Conservation (phyloP, 1,284 basidiomycete species). For the Marasmius fiardii region DNA sequence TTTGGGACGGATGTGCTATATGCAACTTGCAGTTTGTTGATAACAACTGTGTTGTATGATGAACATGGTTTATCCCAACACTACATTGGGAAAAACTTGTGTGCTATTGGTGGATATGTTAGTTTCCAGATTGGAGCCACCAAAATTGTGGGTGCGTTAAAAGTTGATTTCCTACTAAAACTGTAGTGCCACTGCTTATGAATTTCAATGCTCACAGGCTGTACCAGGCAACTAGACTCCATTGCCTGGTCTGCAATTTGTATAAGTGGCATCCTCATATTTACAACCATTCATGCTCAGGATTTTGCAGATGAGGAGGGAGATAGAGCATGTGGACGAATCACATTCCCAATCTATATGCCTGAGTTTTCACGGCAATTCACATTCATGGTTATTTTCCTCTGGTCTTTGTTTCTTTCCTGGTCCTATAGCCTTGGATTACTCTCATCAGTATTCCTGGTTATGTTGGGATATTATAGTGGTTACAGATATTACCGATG, state of each 20-base stretch:
- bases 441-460: conserved; percentile 16
- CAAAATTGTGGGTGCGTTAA: no score
- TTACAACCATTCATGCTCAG: conserved; percentile 29
- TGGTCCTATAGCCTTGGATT: conserved; percentile 19
- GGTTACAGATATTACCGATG: conserved; percentile 23
- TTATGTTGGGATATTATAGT: conserved; percentile 22
- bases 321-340: conserved; percentile 25
- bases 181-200: conserved; percentile 5
- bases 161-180: conserved; percentile 20
- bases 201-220: not conserved
- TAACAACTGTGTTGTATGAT: conserved; percentile 28
- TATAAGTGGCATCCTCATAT: conserved; percentile 26
- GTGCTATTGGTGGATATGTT: conserved; percentile 29
- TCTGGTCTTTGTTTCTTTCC: conserved; percentile 25
- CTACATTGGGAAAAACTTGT: conserved; percentile 26
- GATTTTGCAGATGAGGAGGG: conserved; percentile 34
- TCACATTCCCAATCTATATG: conserved; percentile 30
- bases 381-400: conserved; percentile 21
- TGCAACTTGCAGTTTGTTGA: conserved; percentile 24
- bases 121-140: conserved; percentile 31
- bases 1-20: conserved; percentile 20
- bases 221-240: conserved; percentile 12
- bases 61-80: conserved; percentile 23
- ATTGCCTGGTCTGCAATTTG: conserved; percentile 21
- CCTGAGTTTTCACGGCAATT: conserved; percentile 25